Evolutionary conservation across 306 rosid species (phyloP), one percentile per base, ranked within the genome.

Genomic region (Acacia acuminata): DNA sequence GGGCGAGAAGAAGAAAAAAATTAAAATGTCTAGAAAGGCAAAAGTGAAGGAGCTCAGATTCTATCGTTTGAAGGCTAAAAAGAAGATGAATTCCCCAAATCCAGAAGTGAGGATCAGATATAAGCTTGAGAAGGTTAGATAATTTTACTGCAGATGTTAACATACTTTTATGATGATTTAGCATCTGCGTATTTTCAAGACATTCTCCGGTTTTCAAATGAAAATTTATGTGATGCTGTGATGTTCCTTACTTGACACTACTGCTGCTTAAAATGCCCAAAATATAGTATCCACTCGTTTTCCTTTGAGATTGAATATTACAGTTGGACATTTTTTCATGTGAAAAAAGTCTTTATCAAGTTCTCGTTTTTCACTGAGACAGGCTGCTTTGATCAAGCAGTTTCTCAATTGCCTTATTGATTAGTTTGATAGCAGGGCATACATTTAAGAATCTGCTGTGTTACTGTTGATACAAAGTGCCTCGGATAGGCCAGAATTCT

Each of bases 401-500:
- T 60, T 25, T 79, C 43, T 79, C 34, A 65, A 60, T 45, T 45
- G 24, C 53, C 47, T 19, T 73, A 64, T 77, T 51, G 40, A 45
- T 79, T 38, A 66, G 67, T 64, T 47, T 76, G 55, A 73, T 43
- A 20, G 44, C 36, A 24, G 34, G 74, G 22, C 53, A 73, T 1
- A 4, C 53, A 14, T 38, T 68, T 76, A 71, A 32, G 30, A 60
- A 60, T 60, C 30, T 61, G 36, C 67, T 24, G 8, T 24, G 40
- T 47, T 32, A 64, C 10, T 27, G 36, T 19, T 58, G 55, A 48
- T n/a, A 13, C 36, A 63, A 71, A 38, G 61, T 77, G 45, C 15
- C 74, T 48, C 44, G 36, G 71, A 86, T 65, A 68, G 61, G 73
- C 53, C 77, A 79, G 45, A 53, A 75, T 61, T 27, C 47, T 12